Percentiles rank a stretch among this genome's conserved stretches.
phyloP scores from a whole-genome alignment of 495 filamentous ascomycete species.

The Aspergillus nanangensis region DNA sequence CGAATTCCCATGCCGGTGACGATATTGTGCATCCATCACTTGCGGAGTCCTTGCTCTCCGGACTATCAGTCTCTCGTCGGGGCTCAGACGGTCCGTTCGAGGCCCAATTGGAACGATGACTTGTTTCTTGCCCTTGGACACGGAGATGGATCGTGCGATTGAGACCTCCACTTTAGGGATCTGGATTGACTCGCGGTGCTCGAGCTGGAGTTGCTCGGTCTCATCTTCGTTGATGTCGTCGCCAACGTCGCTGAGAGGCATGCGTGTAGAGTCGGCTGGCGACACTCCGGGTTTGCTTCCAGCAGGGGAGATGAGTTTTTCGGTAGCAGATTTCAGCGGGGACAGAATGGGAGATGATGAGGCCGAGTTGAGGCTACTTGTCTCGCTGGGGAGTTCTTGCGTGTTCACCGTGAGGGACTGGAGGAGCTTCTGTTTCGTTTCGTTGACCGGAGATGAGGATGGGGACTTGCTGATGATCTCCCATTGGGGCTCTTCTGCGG shows the following conservation, averaged over 20 bases:
- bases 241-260: constrained; percentile 12
- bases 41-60: constrained; percentile 20
- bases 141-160: constrained; percentile 37
- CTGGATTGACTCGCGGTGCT: too few relatives aligned
- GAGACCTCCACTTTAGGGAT: constrained; percentile 34
- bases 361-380: constrained; percentile 8
- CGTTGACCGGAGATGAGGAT: not conserved
- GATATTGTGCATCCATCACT: constrained; percentile 25
- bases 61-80: constrained; percentile 24
- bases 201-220: too few relatives aligned
- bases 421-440: not conserved
- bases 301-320: constrained; percentile 16
- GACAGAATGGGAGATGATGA: constrained; percentile 12
- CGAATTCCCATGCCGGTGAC: constrained; percentile 32
- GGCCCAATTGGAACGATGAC: constrained; percentile 33
- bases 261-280: constrained; percentile 11
- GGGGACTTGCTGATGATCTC: constrained; percentile 19
- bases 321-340: constrained; percentile 5
- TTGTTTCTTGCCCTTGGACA: constrained; percentile 32
- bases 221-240: constrained; percentile 7
- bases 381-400: constrained; percentile 4
- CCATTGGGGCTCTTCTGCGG: constrained; percentile 16
- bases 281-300: constrained; percentile 3
- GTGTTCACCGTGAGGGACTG: constrained; percentile 13
- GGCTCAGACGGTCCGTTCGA: constrained; percentile 17